These are phyloP conservation scores for Aspergillus haitiensis DNA, from an alignment of 495 filamentous ascomycete genomes.

Conservation along the genomic window DNA sequence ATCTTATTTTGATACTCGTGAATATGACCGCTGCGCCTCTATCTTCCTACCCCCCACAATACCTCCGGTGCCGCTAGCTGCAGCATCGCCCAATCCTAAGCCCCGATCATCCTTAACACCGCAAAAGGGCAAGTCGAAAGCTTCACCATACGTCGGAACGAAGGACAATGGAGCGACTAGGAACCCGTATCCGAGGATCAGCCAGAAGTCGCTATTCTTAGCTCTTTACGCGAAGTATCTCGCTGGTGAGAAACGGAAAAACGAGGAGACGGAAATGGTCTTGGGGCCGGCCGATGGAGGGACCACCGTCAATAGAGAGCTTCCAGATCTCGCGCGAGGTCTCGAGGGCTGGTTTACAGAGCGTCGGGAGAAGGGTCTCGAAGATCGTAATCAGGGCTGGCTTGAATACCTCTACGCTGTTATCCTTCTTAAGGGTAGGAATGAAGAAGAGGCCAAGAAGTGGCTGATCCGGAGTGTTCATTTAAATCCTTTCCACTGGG, in stretches of 20 bases:
- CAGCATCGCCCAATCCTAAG: slow-evolving; percentile 47
- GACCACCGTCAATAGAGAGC: slow-evolving; percentile 76
- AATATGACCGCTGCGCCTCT: slow-evolving; percentile 90
- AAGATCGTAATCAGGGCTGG: slow-evolving; percentile 79
- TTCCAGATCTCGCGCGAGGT: slow-evolving; percentile 69
- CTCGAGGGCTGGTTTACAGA: slow-evolving; percentile 76
- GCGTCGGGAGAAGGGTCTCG: slow-evolving; percentile 55
- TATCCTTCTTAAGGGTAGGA: slow-evolving; percentile 85
- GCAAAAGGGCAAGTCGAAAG: slow-evolving; percentile 58
- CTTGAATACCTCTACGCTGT: slow-evolving; percentile 95
- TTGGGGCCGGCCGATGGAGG: slow-evolving; percentile 89
- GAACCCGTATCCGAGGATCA: slow-evolving; percentile 58
- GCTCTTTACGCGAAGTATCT: slow-evolving; percentile 90
- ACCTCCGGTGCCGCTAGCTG: slow-evolving; percentile 59
- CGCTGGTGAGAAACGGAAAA: slow-evolving; percentile 90
- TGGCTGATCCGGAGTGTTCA: slow-evolving; percentile 85
- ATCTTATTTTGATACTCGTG: slow-evolving; percentile 91
- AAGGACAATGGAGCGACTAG: slow-evolving; percentile 29
- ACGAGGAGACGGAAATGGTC: slow-evolving; percentile 97
- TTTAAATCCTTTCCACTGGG: slow-evolving; percentile 91
- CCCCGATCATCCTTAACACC: slow-evolving; percentile 36
- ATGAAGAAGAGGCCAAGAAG: slow-evolving; percentile 75
- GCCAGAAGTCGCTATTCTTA: slow-evolving; percentile 90
- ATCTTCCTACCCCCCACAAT: slow-evolving; percentile 79
- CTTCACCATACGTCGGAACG: slow-evolving; percentile 33